phyloP scores from a whole-genome alignment of 257 asterid genomes.

The Solanum sitiens region DNA sequence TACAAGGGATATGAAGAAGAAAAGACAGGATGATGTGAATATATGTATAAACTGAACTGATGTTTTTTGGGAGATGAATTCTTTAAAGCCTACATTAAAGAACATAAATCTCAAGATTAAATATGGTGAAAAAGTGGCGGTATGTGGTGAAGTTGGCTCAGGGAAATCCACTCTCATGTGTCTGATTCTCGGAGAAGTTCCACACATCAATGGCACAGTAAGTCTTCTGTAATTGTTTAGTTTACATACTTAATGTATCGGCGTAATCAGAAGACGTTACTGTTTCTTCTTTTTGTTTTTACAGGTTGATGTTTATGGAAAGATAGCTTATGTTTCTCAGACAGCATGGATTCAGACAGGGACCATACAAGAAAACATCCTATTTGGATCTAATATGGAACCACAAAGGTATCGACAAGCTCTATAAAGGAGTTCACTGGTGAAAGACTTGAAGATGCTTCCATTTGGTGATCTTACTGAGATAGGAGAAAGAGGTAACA shows the following conservation, averaged over 20 bases:
- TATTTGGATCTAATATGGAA: conserved; percentile 69
- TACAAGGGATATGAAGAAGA: conserved; percentile 21
- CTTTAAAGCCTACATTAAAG: conserved; percentile 29
- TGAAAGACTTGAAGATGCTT: conserved; percentile 69
- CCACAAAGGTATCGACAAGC: conserved; percentile 52
- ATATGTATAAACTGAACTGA: conserved; percentile 31
- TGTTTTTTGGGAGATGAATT: conserved; percentile 64
- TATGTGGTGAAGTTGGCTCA: conserved; percentile 95
- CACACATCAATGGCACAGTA: conserved; percentile 62
- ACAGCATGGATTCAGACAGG: conserved; percentile 98
- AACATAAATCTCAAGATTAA: conserved; percentile 34
- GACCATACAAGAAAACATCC: conserved; percentile 63
- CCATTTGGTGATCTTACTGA: conserved; percentile 92
- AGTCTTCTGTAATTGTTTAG: conserved; percentile 8
- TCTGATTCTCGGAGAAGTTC: conserved; percentile 80
- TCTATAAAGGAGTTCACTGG: conserved; percentile 61
- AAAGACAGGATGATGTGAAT: conserved; percentile 3
- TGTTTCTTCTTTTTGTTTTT: neutral
- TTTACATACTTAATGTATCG: neutral
- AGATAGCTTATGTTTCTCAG: conserved; percentile 84
- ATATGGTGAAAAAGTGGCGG: conserved; percentile 70
- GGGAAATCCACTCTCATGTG: conserved; percentile 87
- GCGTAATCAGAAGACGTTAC: neutral
- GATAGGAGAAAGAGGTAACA: conserved; percentile 93
- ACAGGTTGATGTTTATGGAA: conserved; percentile 62